Evolutionary conservation across 2,329 filamentous ascomycete genomes (phyloP).

Genomic region (Plenodomus biglobosus): DNA sequence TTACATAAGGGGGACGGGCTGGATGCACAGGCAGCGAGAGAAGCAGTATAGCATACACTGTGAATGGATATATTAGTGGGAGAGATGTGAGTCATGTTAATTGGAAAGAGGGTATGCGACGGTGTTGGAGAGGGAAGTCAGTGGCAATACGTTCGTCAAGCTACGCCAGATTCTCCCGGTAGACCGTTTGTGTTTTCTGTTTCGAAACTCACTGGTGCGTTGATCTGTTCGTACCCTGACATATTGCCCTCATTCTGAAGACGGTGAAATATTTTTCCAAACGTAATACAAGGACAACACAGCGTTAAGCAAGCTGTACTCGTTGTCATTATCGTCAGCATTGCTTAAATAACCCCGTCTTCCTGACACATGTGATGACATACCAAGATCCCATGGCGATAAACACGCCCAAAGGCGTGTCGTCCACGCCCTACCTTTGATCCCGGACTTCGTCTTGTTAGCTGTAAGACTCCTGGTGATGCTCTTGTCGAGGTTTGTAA

Average conservation of each 20-base stretch:
- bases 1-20: not conserved
- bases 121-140: too few species aligned
- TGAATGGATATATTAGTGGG: not conserved
- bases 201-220: conserved; percentile 34
- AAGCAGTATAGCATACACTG: not conserved
- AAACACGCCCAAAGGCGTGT: conserved; percentile 24
- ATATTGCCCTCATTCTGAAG: conserved; percentile 35
- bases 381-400: conserved; percentile 23
- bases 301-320: not conserved
- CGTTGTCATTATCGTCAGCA: too few species aligned
- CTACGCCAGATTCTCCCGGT: too few species aligned
- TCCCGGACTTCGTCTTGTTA: not conserved
- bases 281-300: conserved; percentile 36
- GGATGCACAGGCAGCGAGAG: not conserved
- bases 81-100: not conserved
- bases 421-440: conserved; percentile 3
- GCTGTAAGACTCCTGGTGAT: not conserved
- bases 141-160: too few species aligned
- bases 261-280: conserved; percentile 43
- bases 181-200: too few species aligned
- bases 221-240: conserved; percentile 36
- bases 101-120: too few species aligned
- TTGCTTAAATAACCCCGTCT: too few species aligned
- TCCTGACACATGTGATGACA: too few species aligned
- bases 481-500: too few species aligned